A percentile compares a stretch with the other conserved stretches of the same genome.
Evolutionary conservation across 768 basidiomycete genomes (phyloP).

Genomic region (Lentinula raphanica): DNA sequence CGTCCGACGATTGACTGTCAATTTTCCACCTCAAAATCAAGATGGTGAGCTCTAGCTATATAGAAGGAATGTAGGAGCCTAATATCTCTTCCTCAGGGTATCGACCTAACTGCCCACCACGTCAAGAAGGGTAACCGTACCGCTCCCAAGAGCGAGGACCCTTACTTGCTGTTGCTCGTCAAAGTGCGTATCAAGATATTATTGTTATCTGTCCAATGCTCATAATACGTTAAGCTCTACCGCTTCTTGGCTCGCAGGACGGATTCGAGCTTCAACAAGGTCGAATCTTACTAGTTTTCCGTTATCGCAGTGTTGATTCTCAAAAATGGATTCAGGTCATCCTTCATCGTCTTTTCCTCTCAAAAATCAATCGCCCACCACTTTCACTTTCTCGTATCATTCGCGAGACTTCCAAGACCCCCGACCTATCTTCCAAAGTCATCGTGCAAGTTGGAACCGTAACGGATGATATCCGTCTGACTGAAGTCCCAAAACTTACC

Average conservation of each 20-base stretch:
- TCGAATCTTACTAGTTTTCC: constrained; percentile 28
- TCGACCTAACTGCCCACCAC: constrained; percentile 94
- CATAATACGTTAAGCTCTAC: constrained; percentile 65
- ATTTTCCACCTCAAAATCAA: constrained; percentile 50
- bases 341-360: constrained; percentile 95
- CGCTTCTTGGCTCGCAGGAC: constrained; percentile 98
- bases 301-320: constrained; percentile 14
- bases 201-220: constrained; percentile 10
- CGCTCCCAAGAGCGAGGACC: constrained; percentile 98
- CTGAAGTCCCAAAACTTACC: constrained; percentile 82
- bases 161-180: constrained; percentile 95
- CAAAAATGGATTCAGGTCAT: constrained; percentile 54
- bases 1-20: too few relatives aligned
- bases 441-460: constrained; percentile 89
- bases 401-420: constrained; percentile 67
- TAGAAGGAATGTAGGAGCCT: not conserved
- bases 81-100: constrained; percentile 57
- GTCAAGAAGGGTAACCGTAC: constrained; percentile 96
- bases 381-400: constrained; percentile 90
- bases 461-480: constrained; percentile 91
- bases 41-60: constrained; percentile 87
- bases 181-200: constrained; percentile 55
- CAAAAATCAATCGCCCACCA: constrained; percentile 95
- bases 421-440: constrained; percentile 72
- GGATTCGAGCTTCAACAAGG: constrained; percentile 92